Conservation (phyloP, 768 basidiomycete species). For the Lentinus tigrinus region DNA sequence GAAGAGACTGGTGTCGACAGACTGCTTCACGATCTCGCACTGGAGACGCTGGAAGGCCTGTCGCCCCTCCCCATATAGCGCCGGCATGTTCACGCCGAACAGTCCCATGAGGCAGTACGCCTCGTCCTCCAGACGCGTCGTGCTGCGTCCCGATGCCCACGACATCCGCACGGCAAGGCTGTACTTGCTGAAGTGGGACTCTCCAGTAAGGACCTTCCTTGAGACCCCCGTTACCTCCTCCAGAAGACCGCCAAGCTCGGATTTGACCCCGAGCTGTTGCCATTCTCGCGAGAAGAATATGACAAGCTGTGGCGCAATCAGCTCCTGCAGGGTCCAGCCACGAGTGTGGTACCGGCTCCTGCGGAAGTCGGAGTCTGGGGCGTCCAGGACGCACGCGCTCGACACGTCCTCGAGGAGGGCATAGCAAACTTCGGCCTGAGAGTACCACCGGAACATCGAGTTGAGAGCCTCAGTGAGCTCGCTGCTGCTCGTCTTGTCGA, state of each 20-base stretch:
- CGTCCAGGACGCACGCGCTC: too few species aligned
- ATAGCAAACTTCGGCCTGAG: neutral
- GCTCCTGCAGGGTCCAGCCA: neutral
- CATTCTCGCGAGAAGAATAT: neutral
- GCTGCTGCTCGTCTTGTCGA: conserved; percentile 1
- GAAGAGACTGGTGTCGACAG: neutral
- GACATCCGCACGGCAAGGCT: conserved; percentile 1
- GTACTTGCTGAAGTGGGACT: neutral
- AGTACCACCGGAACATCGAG: neutral
- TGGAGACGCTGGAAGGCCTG: conserved; percentile 2
- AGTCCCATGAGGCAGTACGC: conserved; percentile 13
- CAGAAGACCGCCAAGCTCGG: neutral
- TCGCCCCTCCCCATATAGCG: conserved; percentile 3
- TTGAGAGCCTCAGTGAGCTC: neutral
- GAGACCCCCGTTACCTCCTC: neutral
- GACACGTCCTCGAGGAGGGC: neutral
- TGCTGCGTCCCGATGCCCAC: conserved; percentile 3
- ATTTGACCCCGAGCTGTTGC: neutral
- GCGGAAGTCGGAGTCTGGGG: too few species aligned
- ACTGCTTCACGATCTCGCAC: conserved; percentile 3
- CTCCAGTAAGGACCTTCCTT: neutral
- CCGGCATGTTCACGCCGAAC: conserved; percentile 4
- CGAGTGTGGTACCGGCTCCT: neutral
- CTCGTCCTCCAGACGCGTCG: conserved; percentile 3
- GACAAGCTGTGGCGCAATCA: neutral